Percentiles rank a stretch among this genome's conserved stretches.
These are phyloP conservation scores for Arabidopsis arenosa DNA, from an alignment of 345 rosid genomes.

Conservation along the genomic window DNA sequence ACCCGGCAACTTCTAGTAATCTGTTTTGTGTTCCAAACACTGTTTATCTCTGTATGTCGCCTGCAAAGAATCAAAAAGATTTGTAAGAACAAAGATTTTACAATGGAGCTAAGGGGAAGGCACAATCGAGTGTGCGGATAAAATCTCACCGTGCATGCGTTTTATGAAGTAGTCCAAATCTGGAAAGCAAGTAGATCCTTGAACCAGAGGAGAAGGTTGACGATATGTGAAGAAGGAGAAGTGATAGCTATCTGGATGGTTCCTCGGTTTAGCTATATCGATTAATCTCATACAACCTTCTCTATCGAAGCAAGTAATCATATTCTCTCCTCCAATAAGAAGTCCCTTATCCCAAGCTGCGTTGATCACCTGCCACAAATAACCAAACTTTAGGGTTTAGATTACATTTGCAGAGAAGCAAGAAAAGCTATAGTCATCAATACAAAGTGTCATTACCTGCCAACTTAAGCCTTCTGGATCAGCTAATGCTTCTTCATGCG, in stretches of 20 bases:
- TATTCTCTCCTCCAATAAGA: slow-evolving; percentile 71
- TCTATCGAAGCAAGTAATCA: slow-evolving; percentile 69
- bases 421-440: background rate
- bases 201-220: slow-evolving; percentile 75
- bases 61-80: slow-evolving; percentile 23
- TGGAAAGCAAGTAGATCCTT: slow-evolving; percentile 76
- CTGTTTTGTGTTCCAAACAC: background rate
- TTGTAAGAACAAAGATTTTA: slow-evolving; percentile 4
- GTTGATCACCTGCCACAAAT: slow-evolving; percentile 64
- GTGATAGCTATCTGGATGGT: slow-evolving; percentile 75
- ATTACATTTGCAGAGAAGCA: slow-evolving; percentile 5
- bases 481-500: slow-evolving; percentile 63
- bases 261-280: slow-evolving; percentile 85
- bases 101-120: background rate
- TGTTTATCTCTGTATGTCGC: slow-evolving; percentile 25
- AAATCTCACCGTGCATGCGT: slow-evolving; percentile 78
- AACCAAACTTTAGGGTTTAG: slow-evolving; percentile 28
- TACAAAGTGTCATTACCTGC: slow-evolving; percentile 66
- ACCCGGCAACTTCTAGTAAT: background rate
- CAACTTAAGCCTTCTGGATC: slow-evolving; percentile 92
- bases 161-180: slow-evolving; percentile 76
- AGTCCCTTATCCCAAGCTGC: slow-evolving; percentile 89
- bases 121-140: background rate
- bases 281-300: slow-evolving; percentile 76
- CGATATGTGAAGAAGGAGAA: slow-evolving; percentile 80